phyloP scores from a whole-genome alignment of 2,329 filamentous ascomycete species.

The Colletotrichum sp. region DNA sequence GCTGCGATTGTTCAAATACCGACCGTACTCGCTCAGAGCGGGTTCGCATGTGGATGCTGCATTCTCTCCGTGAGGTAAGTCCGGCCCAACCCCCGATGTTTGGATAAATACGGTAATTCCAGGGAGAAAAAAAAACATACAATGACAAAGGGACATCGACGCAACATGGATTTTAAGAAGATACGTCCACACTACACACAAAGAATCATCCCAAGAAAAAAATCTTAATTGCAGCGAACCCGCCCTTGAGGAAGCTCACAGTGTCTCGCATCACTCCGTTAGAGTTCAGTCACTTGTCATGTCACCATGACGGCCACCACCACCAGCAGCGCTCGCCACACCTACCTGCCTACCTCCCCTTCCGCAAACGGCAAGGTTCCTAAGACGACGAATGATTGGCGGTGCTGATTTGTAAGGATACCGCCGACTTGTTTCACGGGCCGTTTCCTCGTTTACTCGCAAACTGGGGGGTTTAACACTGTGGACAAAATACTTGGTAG shows the following conservation, averaged over 20 bases:
- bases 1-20: background rate
- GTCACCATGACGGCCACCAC: constrained; percentile 7
- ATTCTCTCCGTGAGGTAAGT: background rate
- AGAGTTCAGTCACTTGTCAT: constrained; percentile 20
- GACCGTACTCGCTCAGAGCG: background rate
- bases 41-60: background rate
- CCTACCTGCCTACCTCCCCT: background rate
- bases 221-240: background rate
- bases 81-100: background rate
- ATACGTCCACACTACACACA: background rate
- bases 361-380: background rate
- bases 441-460: background rate
- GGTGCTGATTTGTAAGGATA: background rate
- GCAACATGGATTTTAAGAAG: background rate
- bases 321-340: background rate
- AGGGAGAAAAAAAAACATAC: background rate
- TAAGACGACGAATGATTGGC: background rate
- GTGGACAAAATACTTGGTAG: background rate
- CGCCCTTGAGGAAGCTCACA: background rate
- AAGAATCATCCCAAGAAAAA: background rate
- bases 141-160: background rate
- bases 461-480: background rate
- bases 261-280: constrained; percentile 15
- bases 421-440: background rate
- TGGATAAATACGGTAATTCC: background rate